These are phyloP conservation scores for Echeveria elegans DNA, from an alignment of 164 flowering plant genomes.

Conservation along the genomic window DNA sequence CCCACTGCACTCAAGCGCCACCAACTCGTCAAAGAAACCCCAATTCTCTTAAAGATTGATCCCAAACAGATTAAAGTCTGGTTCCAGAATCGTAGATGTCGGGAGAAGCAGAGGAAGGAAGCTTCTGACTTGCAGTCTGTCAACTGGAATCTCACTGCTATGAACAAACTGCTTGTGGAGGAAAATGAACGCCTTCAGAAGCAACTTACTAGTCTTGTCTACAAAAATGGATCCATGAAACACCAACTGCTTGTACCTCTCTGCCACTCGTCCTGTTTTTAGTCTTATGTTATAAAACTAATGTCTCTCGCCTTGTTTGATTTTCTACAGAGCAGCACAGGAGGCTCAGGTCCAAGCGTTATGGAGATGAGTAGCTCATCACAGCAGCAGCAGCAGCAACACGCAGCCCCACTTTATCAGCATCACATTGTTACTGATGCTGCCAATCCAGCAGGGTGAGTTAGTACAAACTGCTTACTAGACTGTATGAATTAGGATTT, in stretches of 20 bases:
- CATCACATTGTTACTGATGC: conserved; percentile 61
- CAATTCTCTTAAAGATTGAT: conserved; percentile 72
- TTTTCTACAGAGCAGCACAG: no score
- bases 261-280: conserved; percentile 16
- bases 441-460: conserved; percentile 77
- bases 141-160: conserved; percentile 74
- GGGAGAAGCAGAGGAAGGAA: conserved; percentile 85
- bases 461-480: background rate
- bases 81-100: conserved; percentile 87
- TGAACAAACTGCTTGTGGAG: conserved; percentile 50
- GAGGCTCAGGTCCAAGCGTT: no score
- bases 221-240: conserved; percentile 23
- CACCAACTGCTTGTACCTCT: conserved; percentile 20
- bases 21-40: conserved; percentile 73
- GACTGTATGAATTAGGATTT: no score
- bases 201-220: no score
- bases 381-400: conserved; percentile 71
- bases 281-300: no score
- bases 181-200: no score
- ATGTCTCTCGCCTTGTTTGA: no score
- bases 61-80: conserved; percentile 93
- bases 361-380: background rate
- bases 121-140: conserved; percentile 70
- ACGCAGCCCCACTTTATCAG: conserved; percentile 64
- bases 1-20: conserved; percentile 72